Evolutionary conservation across 495 filamentous ascomycete species (phyloP).

Genomic region (Penicillium riverlandense): DNA sequence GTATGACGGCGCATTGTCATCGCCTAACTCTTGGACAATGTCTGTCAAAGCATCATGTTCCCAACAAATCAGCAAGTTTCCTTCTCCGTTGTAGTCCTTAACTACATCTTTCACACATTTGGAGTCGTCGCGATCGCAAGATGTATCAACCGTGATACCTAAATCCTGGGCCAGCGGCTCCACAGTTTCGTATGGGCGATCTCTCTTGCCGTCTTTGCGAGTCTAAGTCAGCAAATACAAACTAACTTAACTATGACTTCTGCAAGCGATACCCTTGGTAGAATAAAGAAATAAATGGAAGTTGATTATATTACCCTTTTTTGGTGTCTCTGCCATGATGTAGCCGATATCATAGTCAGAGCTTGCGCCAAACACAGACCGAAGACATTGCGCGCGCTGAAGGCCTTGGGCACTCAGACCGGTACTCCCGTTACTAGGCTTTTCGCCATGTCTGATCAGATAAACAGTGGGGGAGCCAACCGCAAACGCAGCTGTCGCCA

Average conservation of each 20-base stretch:
- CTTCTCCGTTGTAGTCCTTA: conserved; percentile 32
- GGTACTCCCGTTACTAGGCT: conserved; percentile 35
- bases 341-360: conserved; percentile 45
- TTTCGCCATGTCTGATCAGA: conserved; percentile 54
- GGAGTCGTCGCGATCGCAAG: conserved; percentile 40
- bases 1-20: conserved; percentile 27
- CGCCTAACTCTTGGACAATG: conserved; percentile 38
- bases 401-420: conserved; percentile 39
- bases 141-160: conserved; percentile 43
- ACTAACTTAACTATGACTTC: neutral
- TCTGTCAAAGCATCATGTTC: conserved; percentile 43
- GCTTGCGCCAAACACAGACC: conserved; percentile 34
- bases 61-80: conserved; percentile 55
- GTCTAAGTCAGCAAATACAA: neutral
- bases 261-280: neutral
- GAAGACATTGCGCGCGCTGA: conserved; percentile 45
- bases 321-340: conserved; percentile 45
- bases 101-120: conserved; percentile 40
- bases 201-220: conserved; percentile 36
- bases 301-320: conserved; percentile 26
- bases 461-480: conserved; percentile 36
- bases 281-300: neutral
- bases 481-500: conserved; percentile 14
- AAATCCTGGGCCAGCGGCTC: conserved; percentile 42
- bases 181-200: conserved; percentile 47